These are phyloP conservation scores for Penicillium bovifimosum DNA, from an alignment of 495 filamentous ascomycete genomes.

Conservation along the genomic window DNA sequence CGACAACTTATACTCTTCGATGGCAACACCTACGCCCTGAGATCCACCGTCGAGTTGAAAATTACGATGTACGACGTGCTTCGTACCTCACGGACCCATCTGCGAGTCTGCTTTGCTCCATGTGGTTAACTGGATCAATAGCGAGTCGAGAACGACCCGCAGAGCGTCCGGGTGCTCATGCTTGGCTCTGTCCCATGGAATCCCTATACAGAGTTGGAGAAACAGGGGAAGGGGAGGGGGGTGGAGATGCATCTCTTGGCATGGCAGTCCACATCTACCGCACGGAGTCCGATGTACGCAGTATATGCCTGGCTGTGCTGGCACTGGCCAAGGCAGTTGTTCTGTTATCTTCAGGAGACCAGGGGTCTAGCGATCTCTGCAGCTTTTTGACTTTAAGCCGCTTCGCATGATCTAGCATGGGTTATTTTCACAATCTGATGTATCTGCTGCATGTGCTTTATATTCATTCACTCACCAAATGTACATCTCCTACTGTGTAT, in stretches of 20 bases:
- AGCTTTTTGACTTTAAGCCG: too few relatives aligned
- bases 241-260: neutral
- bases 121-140: slow-evolving; percentile 5
- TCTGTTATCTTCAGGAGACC: too few relatives aligned
- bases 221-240: neutral
- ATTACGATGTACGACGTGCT: neutral
- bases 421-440: too few relatives aligned
- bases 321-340: too few relatives aligned
- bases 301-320: too few relatives aligned
- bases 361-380: too few relatives aligned
- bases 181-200: neutral
- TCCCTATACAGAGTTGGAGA: neutral
- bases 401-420: too few relatives aligned
- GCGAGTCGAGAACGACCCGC: neutral
- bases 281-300: too few relatives aligned
- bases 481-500: too few relatives aligned
- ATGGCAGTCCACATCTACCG: neutral
- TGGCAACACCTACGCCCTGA: neutral
- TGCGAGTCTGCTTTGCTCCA: slow-evolving; percentile 4
- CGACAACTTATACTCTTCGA: neutral
- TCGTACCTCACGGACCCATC: slow-evolving; percentile 5
- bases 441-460: too few relatives aligned
- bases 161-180: neutral
- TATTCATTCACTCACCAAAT: too few relatives aligned
- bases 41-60: neutral